These are phyloP conservation scores for Avena eriantha DNA, from an alignment of 176 grass and related monocot species.

Conservation along the genomic window DNA sequence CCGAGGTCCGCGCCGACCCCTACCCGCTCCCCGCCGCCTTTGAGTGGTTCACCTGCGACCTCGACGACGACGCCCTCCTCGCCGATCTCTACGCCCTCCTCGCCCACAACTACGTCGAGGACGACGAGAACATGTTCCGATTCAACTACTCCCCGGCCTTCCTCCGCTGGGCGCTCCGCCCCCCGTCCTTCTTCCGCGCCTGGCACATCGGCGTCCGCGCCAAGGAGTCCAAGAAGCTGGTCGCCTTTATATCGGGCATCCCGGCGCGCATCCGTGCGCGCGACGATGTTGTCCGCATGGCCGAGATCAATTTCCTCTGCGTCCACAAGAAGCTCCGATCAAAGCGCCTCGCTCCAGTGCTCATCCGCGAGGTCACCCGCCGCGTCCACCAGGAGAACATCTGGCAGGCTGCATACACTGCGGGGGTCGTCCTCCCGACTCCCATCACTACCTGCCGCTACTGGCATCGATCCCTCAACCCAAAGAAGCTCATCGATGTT, in stretches of 20 bases:
- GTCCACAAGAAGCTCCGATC: conserved; percentile 99
- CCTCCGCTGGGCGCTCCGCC: conserved; percentile 93
- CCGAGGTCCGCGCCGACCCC: conserved; percentile 88
- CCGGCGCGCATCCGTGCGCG: conserved; percentile 88
- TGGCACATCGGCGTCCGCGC: conserved; percentile 99
- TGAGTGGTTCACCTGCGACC: conserved; percentile 98
- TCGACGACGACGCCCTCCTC: conserved; percentile 82
- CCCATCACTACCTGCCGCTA: conserved; percentile 97
- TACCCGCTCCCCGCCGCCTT: conserved; percentile 86
- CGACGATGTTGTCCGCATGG: conserved; percentile 84
- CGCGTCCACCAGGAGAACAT: conserved; percentile 96
- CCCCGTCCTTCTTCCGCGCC: conserved; percentile 81
- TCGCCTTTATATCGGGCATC: conserved; percentile 94
- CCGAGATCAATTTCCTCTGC: conserved; percentile 99
- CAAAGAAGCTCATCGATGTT: conserved; percentile 96
- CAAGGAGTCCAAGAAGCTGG: conserved; percentile 85
- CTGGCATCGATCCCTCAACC: conserved; percentile 94
- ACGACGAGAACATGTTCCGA: conserved; percentile 99
- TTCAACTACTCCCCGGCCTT: conserved; percentile 98
- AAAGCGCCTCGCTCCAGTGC: conserved; percentile 96
- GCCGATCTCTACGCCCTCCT: conserved; percentile 87
- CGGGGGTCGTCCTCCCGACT: conserved; percentile 87
- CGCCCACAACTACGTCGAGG: conserved; percentile 97
- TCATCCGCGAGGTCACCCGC: conserved; percentile 97
- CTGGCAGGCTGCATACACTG: conserved; percentile 98